Base-by-base conservation (phyloP, 495 filamentous ascomycete genomes). In the Saxophila tyrrhenica region DNA sequence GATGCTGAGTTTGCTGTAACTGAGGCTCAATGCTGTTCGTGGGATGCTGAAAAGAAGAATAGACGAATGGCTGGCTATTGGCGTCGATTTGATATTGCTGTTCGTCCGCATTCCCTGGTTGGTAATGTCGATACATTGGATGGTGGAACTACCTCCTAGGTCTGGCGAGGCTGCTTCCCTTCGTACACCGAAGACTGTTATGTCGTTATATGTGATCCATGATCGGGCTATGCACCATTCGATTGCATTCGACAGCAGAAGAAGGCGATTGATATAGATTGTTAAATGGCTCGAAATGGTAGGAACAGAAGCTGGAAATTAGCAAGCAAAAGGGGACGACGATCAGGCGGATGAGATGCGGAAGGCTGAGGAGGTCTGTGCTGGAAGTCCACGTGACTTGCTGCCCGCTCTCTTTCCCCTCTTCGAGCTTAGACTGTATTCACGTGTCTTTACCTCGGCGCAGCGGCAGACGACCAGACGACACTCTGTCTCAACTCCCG, bases 61-160 rank as follows among this genome's bases (percentile, higher is more conserved):
- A 48, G 23, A 8, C 24, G 23, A 24, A 24, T 22, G 45, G 45
- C 17, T 47, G 47, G 21, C 43, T 47, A 38, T 42, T 52, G 3
- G 52, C 51, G 16, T 47, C 49, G 22, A 60, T 51, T 19, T 48
- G 48, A 21, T 39, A 20, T 19, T 55, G 57, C 17, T 48, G 44
- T 2, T 51, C 50, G 50, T 19, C 29, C 17, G 48, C 52, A 48
- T 46, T 48, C 9, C 55, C 57, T 16, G 47, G 50, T 17, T 48
- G 45, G 45, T 22, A 22, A 5, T 59, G 56, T 19, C 39, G 51
- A 25, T 48, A 50, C 54, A 56, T 56, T 3, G 47, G 24, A 7
- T 17, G 41, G 17, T 35, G 7, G 29, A 7, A 13, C 29, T 35
- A 35, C 29, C 29, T 7, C 5, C 29, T 13, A 35, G 29, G 5